Base-by-base conservation (phyloP, 2,329 filamentous ascomycete genomes). In the Samsoniella hepiali region DNA sequence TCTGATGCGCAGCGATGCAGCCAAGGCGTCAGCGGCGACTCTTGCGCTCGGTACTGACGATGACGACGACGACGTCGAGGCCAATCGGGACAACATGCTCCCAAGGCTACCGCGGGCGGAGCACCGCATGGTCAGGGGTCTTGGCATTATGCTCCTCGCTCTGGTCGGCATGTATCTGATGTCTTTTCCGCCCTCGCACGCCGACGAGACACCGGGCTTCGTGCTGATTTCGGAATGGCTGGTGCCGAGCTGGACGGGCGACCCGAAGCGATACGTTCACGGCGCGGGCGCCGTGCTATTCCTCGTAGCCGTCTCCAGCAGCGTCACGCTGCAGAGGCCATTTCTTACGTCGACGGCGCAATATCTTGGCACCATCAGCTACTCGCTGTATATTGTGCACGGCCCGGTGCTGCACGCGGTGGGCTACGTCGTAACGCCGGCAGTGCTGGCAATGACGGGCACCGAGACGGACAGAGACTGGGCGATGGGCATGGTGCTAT, bases 341-440 rank as follows among this genome's bases (percentile, higher is more conserved):
- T 64, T 64, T 4, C 47, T 61, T 5, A 61, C 56, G 22, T 13
- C 57, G 44, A 34, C 51, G 47, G 63, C 63, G 34, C 56, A 59
- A 42, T 64, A 64, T 29, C 58, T 64, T 10, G 63, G 63, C 29
- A 57, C 10, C n/a, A 49, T 64, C 32, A 64, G 63, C 63, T 64
- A 64, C 34, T 32, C 63, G 11, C 36, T 64, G 3, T 64, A 64
- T 8, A 61, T 64, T 27, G 63, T 64, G 32, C 63, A 64, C 44
- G 63, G 63, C 10, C 63, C 63, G 29, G 50, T 64, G 50, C 36
- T 61, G 50, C 63, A 64, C 51, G 34, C 45, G 2, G 42, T 64
- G 10, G 63, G 63, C 8, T 64, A 64, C 31, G 44, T 54, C 6
- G 36, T 61, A 6, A 34, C 44, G 44, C 61, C 61, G 4, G 54